These are phyloP conservation scores for Mycena capillaripes DNA, from an alignment of 768 basidiomycete species.

Conservation along the genomic window DNA sequence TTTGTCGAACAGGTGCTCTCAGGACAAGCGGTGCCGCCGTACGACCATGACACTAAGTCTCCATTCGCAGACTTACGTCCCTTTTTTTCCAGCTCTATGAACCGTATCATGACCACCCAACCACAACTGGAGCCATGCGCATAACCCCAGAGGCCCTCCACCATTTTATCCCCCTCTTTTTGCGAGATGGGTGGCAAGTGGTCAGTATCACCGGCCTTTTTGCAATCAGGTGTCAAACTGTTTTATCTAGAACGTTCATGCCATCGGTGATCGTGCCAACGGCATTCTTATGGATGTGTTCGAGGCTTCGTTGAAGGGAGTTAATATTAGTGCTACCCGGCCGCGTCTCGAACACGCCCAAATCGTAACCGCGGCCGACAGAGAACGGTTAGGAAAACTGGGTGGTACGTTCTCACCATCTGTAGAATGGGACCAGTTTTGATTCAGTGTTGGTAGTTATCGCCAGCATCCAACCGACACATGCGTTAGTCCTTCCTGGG, in stretches of 20 bases:
- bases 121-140: constrained; percentile 84
- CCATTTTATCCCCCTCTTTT: constrained; percentile 74
- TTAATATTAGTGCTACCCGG: constrained; percentile 74
- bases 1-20: constrained; percentile 73
- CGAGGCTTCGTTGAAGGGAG: constrained; percentile 72
- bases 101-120: constrained; percentile 85
- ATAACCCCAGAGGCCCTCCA: constrained; percentile 72
- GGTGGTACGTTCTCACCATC: constrained; percentile 70
- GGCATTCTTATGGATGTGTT: constrained; percentile 87
- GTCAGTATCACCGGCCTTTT: constrained; percentile 58
- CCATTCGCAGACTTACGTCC: constrained; percentile 17
- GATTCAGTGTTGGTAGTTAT: constrained; percentile 68
- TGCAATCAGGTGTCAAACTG: not conserved
- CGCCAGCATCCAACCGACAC: constrained; percentile 91
- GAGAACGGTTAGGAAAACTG: constrained; percentile 81
- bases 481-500: constrained; percentile 69
- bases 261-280: constrained; percentile 91
- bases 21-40: constrained; percentile 93
- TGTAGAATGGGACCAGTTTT: constrained; percentile 18
- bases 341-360: constrained; percentile 94
- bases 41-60: constrained; percentile 38
- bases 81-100: constrained; percentile 75
- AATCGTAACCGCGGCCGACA: constrained; percentile 82
- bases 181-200: constrained; percentile 92
- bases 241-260: constrained; percentile 80